A percentile compares a stretch with the other conserved stretches of the same genome.
phyloP scores from a whole-genome alignment of 768 basidiomycete genomes.

The Grammothele lineata region DNA sequence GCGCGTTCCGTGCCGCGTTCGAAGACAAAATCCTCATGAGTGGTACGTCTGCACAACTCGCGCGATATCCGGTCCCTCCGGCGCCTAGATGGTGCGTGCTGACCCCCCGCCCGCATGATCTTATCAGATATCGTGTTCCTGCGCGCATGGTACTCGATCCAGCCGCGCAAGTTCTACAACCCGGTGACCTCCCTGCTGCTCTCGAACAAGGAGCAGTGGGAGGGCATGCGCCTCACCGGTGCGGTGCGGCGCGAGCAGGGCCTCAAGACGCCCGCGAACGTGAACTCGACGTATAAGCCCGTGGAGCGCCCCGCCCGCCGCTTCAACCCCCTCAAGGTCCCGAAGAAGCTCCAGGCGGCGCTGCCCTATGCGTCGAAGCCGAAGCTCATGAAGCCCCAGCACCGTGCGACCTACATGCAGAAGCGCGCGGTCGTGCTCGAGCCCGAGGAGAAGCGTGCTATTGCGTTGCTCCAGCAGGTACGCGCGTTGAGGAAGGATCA shows the following conservation, averaged over 20 bases:
- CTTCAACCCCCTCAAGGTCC: constrained; percentile 87
- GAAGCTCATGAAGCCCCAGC: constrained; percentile 72
- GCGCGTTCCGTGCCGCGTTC: constrained; percentile 93
- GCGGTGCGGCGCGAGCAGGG: constrained; percentile 85
- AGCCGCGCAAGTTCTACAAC: constrained; percentile 95
- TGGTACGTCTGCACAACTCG: constrained; percentile 48
- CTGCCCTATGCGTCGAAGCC: constrained; percentile 94
- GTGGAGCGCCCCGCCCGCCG: constrained; percentile 76
- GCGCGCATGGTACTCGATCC: constrained; percentile 93
- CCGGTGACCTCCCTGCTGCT: constrained; percentile 90
- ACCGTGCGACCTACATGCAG: constrained; percentile 80
- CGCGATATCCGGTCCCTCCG: not conserved
- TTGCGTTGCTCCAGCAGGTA: constrained; percentile 91
- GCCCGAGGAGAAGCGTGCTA: constrained; percentile 90
- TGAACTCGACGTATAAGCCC: constrained; percentile 86
- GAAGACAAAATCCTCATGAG: constrained; percentile 97
- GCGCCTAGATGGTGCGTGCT: not conserved
- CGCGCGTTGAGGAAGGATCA: constrained; percentile 89
- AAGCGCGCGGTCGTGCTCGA: constrained; percentile 94
- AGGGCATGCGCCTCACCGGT: constrained; percentile 94
- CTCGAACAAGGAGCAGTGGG: constrained; percentile 78
- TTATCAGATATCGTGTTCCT: constrained; percentile 81
- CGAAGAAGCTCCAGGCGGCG: constrained; percentile 85
- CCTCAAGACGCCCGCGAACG: constrained; percentile 71
- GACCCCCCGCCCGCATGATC: too few relatives aligned